phyloP scores from a whole-genome alignment of 768 basidiomycete species.

The Scleroderma bovista region DNA sequence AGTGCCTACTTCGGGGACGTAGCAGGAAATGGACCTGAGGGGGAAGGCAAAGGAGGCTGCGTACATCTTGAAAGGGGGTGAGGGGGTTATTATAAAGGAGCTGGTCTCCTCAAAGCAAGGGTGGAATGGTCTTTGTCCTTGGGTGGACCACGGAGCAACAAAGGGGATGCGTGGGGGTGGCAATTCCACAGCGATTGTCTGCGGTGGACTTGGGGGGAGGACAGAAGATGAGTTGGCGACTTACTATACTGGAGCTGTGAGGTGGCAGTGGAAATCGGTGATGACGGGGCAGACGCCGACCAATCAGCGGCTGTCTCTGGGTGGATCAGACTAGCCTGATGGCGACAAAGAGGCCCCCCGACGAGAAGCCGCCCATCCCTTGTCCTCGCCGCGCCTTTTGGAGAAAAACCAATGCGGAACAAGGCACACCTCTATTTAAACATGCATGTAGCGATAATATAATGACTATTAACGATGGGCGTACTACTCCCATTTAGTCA shows the following conservation, averaged over 20 bases:
- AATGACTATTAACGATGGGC: too few species aligned
- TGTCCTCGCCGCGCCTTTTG: not conserved
- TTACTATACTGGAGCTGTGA: conserved; percentile 1
- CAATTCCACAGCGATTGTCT: not conserved
- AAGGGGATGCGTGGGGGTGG: conserved; percentile 19
- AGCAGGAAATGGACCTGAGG: conserved; percentile 8
- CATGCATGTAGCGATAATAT: not conserved
- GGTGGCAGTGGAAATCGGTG: conserved; percentile 2
- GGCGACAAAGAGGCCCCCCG: conserved; percentile 3
- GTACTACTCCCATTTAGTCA: conserved; percentile 33
- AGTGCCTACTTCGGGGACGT: conserved; percentile 10
- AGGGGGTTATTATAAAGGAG: conserved; percentile 8
- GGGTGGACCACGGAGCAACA: not conserved
- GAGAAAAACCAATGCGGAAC: conserved; percentile 5
- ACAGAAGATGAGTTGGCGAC: not conserved
- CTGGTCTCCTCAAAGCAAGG: conserved; percentile 16
- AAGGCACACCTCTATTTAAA: conserved; percentile 4
- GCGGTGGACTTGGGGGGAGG: not conserved
- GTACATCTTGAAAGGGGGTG: conserved; percentile 13
- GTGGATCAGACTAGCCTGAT: conserved; percentile 9
- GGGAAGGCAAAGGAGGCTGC: conserved; percentile 5
- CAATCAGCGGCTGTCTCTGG: conserved; percentile 4
- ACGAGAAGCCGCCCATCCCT: too few species aligned
- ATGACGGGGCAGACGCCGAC: not conserved
- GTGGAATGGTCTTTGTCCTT: conserved; percentile 23